A percentile compares a stretch with the other conserved stretches of the same genome.
Evolutionary conservation across 306 rosid genomes (phyloP).

Genomic region (Cyclanthera cordifolia): DNA sequence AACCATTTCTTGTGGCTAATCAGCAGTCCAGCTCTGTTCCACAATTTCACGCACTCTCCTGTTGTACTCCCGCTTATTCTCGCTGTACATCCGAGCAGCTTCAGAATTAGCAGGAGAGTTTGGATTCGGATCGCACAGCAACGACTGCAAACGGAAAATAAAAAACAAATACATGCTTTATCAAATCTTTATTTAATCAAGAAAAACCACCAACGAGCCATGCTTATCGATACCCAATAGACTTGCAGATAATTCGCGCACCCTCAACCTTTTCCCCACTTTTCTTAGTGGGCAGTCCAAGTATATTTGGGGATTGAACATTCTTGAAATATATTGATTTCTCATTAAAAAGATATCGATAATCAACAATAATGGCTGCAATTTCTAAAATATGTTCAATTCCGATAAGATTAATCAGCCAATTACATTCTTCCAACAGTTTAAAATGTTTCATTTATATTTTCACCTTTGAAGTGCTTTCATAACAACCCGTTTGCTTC

Average conservation of each 20-base stretch:
- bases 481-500: not conserved
- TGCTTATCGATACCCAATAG: too few species aligned
- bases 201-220: too few species aligned
- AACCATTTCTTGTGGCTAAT: constrained; percentile 25
- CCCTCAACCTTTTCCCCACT: not conserved
- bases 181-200: too few species aligned
- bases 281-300: not conserved
- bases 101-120: too few species aligned
- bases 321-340: not conserved
- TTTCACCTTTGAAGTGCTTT: not conserved
- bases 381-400: not conserved
- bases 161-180: too few species aligned
- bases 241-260: too few species aligned
- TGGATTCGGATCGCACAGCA: too few species aligned
- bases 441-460: not conserved
- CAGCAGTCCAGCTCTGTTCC: too few species aligned
- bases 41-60: too few species aligned
- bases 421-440: not conserved
- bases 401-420: not conserved
- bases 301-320: not conserved
- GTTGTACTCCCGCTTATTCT: too few species aligned
- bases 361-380: not conserved
- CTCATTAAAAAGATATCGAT: not conserved
- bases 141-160: constrained; percentile 71
- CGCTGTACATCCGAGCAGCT: too few species aligned